Conservation (phyloP, 2,329 filamentous ascomycete genomes). For the Metarhizium guizhouense region DNA sequence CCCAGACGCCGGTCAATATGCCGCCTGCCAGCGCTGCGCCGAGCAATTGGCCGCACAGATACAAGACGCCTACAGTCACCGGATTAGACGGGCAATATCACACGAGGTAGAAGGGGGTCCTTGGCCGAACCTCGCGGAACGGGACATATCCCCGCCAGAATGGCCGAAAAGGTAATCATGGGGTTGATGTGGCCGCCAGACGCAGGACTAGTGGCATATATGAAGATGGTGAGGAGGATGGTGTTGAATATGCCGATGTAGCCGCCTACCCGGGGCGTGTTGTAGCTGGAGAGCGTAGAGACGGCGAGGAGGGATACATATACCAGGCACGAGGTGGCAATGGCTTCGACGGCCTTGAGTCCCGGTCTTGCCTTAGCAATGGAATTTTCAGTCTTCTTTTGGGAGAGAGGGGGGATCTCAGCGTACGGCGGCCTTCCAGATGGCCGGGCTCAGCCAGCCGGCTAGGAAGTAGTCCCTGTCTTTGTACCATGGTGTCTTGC, state of each 20-base stretch:
- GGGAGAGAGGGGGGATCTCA: not conserved
- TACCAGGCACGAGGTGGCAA: slow-evolving; percentile 18
- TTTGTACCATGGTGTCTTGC: slow-evolving; percentile 15
- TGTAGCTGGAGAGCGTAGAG: slow-evolving; percentile 19
- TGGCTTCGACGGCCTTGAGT: slow-evolving; percentile 19
- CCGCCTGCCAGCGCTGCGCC: slow-evolving; percentile 36
- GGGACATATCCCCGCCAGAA: slow-evolving; percentile 39
- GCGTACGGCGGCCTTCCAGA: slow-evolving; percentile 18
- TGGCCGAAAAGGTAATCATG: slow-evolving; percentile 41
- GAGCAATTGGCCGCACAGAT: slow-evolving; percentile 33
- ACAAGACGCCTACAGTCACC: slow-evolving; percentile 26
- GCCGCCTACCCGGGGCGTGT: slow-evolving; percentile 15
- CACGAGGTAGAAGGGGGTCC: too few relatives aligned
- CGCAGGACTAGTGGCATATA: slow-evolving; percentile 37
- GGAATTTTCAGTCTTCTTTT: too few relatives aligned
- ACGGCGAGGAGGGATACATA: slow-evolving; percentile 22
- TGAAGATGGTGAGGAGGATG: slow-evolving; percentile 35
- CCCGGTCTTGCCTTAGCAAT: too few relatives aligned
- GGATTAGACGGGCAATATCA: too few relatives aligned
- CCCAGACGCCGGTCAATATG: slow-evolving; percentile 27
- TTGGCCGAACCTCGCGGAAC: slow-evolving; percentile 27
- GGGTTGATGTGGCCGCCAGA: slow-evolving; percentile 46
- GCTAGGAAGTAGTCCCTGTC: slow-evolving; percentile 14
- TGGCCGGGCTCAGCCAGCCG: slow-evolving; percentile 14
- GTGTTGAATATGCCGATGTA: slow-evolving; percentile 30